phyloP scores from a whole-genome alignment of 1,139 yeast species.

The Protomyces macrosporus region DNA sequence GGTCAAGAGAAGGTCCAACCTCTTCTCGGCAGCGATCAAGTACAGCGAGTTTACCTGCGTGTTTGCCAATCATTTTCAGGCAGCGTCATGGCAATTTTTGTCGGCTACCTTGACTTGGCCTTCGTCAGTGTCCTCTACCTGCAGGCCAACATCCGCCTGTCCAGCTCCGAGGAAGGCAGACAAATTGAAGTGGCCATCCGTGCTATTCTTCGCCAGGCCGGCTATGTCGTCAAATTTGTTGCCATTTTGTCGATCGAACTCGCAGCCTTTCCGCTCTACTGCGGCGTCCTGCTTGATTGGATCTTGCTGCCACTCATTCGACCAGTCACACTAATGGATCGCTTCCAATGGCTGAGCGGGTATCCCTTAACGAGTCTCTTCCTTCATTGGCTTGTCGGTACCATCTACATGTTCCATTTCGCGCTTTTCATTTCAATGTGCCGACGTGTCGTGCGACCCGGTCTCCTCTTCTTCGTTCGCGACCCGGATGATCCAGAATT shows the following conservation, averaged over 20 bases:
- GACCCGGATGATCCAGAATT: constrained; percentile 94
- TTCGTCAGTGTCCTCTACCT: constrained; percentile 30
- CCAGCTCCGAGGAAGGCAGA: constrained; percentile 25
- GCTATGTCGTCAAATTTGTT: constrained; percentile 61
- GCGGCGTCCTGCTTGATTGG: constrained; percentile 72
- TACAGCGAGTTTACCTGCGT: no score
- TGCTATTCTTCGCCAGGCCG: constrained; percentile 37
- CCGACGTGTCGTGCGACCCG: constrained; percentile 73
- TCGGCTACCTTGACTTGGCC: constrained; percentile 31
- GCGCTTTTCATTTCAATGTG: constrained; percentile 84
- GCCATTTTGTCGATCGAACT: constrained; percentile 72
- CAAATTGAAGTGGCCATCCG: constrained; percentile 30
- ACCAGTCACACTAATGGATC: constrained; percentile 13
- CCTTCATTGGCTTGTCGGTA: constrained; percentile 69
- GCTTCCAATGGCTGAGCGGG: constrained; percentile 31
- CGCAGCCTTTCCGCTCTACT: constrained; percentile 74
- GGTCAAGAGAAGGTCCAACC: no score
- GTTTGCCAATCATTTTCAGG: background rate
- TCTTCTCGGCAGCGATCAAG: no score
- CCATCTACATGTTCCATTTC: constrained; percentile 77
- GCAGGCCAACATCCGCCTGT: constrained; percentile 19
- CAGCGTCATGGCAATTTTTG: constrained; percentile 24
- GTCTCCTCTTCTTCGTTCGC: constrained; percentile 82
- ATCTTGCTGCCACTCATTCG: constrained; percentile 6
- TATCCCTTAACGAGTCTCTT: constrained; percentile 36